These are phyloP conservation scores for Arabis alpina DNA, from an alignment of 345 rosid species.

Conservation along the genomic window DNA sequence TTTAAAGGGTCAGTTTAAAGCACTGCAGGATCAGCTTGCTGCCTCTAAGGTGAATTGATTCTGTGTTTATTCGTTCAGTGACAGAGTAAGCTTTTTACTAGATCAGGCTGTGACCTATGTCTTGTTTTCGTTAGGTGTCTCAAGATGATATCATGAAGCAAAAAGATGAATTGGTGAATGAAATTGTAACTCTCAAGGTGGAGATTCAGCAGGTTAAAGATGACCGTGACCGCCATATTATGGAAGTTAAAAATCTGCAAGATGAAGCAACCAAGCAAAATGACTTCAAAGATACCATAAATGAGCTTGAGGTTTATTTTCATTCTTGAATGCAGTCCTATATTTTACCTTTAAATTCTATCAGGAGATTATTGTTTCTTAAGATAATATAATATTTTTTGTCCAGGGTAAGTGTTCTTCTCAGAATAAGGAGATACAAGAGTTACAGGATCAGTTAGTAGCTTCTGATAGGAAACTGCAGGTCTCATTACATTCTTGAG, in stretches of 20 bases:
- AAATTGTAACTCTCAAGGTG: constrained; percentile 65
- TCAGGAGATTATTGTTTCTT: constrained; percentile 15
- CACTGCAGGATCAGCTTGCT: constrained; percentile 76
- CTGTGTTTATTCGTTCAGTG: constrained; percentile 20
- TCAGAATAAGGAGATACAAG: constrained; percentile 69
- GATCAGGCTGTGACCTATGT: constrained; percentile 11
- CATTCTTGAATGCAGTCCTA: constrained; percentile 28
- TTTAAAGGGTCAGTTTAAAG: constrained; percentile 74
- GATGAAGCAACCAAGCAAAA: constrained; percentile 63
- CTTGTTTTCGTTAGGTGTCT: constrained; percentile 58
- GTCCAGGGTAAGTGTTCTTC: constrained; percentile 68
- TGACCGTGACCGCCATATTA: constrained; percentile 66
- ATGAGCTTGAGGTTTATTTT: constrained; percentile 71
- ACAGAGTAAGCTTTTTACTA: constrained; percentile 13
- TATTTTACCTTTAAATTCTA: not conserved
- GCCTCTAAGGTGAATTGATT: constrained; percentile 70
- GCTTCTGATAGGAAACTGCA: constrained; percentile 71
- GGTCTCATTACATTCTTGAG: constrained; percentile 49
- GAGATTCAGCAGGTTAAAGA: constrained; percentile 71
- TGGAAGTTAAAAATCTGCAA: constrained; percentile 57
- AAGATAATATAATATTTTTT: constrained; percentile 24
- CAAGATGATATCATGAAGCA: constrained; percentile 76
- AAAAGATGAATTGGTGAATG: constrained; percentile 70
- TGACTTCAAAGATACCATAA: constrained; percentile 68
- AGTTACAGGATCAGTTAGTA: constrained; percentile 65